Evolutionary conservation across 2,329 filamentous ascomycete species (phyloP).

Genomic region (Fusarium tricinctum): DNA sequence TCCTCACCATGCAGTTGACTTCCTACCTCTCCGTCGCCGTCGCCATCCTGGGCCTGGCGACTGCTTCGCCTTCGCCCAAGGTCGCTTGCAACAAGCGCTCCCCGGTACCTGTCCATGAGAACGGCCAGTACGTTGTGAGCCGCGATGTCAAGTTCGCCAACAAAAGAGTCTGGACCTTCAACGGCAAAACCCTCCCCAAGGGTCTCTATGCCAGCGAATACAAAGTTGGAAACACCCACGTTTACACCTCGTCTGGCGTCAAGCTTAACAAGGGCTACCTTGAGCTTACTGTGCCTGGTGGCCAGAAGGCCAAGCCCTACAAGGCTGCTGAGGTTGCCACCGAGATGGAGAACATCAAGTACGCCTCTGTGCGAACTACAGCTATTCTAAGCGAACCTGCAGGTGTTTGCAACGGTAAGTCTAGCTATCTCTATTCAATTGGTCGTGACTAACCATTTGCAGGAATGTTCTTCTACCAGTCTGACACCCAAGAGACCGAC

Average conservation of each 20-base stretch:
- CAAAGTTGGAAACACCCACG: conserved; percentile 16
- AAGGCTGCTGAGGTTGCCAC: conserved; percentile 46
- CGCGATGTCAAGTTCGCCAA: conserved; percentile 42
- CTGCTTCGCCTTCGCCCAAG: conserved; percentile 17
- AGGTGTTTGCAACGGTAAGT: conserved; percentile 52
- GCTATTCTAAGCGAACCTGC: conserved; percentile 50
- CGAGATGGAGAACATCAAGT: conserved; percentile 47
- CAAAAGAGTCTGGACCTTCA: conserved; percentile 43
- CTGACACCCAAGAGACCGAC: conserved; percentile 50
- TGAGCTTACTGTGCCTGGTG: conserved; percentile 48
- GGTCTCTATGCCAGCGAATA: conserved; percentile 48
- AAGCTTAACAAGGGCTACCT: conserved; percentile 49
- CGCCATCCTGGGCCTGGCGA: conserved; percentile 25
- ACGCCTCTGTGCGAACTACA: conserved; percentile 50
- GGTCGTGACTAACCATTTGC: accelerated
- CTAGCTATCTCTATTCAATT: accelerated
- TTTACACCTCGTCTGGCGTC: conserved; percentile 36
- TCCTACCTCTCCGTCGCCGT: conserved; percentile 37
- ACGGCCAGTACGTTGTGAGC: conserved; percentile 47
- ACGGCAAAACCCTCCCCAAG: conserved; percentile 38
- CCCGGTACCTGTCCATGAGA: conserved; percentile 27
- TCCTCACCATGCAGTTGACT: conserved; percentile 31
- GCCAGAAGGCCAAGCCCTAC: conserved; percentile 47
- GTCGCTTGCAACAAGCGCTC: conserved; percentile 32
- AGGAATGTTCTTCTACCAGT: conserved; percentile 53